Evolutionary conservation across 2,329 filamentous ascomycete species (phyloP).

Genomic region (Penicillium sp.): DNA sequence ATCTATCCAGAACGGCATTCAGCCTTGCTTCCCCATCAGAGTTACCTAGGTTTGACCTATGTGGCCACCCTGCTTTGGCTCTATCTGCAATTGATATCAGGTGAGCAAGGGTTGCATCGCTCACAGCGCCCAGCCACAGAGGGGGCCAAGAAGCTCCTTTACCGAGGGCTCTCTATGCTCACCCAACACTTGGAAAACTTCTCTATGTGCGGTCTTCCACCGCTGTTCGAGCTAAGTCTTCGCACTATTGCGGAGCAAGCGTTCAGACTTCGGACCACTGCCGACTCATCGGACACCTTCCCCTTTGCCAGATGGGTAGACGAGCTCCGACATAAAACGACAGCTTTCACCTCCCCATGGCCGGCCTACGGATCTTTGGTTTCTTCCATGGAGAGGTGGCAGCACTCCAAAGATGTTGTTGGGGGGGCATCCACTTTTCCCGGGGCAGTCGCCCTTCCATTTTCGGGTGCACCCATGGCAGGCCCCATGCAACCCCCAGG

Average conservation of each 20-base stretch:
- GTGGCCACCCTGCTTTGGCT: constrained; percentile 38
- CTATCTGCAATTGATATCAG: constrained; percentile 34
- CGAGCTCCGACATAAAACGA: constrained; percentile 31
- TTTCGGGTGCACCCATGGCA: constrained; percentile 1
- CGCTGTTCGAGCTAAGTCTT: constrained; percentile 38
- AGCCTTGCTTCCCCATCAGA: constrained; percentile 41
- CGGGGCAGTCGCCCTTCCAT: background rate
- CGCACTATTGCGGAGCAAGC: constrained; percentile 39
- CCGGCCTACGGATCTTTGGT: constrained; percentile 35
- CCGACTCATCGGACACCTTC: constrained; percentile 31
- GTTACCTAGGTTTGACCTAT: constrained; percentile 38
- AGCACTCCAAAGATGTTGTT: constrained; percentile 20
- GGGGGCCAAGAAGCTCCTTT: constrained; percentile 39
- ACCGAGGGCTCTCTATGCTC: constrained; percentile 35
- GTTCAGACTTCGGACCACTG: constrained; percentile 27
- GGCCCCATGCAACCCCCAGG: constrained; percentile 12
- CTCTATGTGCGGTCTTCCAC: constrained; percentile 35
- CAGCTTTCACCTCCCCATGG: constrained; percentile 30
- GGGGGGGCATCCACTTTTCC: constrained; percentile 12
- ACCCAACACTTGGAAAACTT: constrained; percentile 41
- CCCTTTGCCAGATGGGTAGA: constrained; percentile 37
- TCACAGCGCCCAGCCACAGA: constrained; percentile 35
- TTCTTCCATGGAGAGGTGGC: constrained; percentile 30
- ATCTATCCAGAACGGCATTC: constrained; percentile 39
- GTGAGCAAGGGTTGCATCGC: constrained; percentile 31